Conservation (phyloP, 163 green algal species). For the Coccomyxa subellipsoidea region DNA sequence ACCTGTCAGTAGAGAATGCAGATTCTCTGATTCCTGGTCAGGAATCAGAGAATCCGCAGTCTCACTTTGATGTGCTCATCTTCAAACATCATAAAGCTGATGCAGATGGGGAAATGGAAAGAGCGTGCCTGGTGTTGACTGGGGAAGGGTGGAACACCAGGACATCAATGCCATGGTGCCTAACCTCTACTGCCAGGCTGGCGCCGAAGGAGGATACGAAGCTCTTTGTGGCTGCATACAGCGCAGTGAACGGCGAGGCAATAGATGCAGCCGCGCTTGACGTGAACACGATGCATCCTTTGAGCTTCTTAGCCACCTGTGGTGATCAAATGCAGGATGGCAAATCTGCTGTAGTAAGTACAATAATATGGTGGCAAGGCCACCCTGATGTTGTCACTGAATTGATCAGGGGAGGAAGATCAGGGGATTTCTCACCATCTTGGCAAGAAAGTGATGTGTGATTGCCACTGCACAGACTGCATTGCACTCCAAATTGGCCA, state of each 20-base stretch:
- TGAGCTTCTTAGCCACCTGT: constrained; percentile 67
- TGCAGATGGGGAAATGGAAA: not conserved
- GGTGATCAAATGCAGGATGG: too few species aligned
- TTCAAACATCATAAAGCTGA: too few species aligned
- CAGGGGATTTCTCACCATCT: constrained; percentile 59
- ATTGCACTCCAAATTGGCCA: constrained; percentile 94
- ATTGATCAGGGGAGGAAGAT: not conserved
- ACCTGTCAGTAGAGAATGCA: too few species aligned
- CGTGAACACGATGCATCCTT: constrained; percentile 90
- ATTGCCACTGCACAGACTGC: constrained; percentile 77
- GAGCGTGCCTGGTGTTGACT: constrained; percentile 65
- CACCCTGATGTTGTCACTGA: not conserved
- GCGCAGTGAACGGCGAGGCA: constrained; percentile 37
- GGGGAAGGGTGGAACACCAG: constrained; percentile 92
- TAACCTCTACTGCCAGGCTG: constrained; percentile 82
- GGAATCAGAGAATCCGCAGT: too few species aligned
- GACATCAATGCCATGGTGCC: constrained; percentile 86
- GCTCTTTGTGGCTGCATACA: constrained; percentile 92
- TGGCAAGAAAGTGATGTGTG: constrained; percentile 84
- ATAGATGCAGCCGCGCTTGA: constrained; percentile 69
- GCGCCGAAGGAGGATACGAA: constrained; percentile 94
- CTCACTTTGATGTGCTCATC: too few species aligned
- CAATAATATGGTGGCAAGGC: too few species aligned
- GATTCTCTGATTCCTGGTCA: too few species aligned
- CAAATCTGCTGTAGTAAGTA: too few species aligned